Conservation (phyloP, 202 grass and related monocot genomes). For the Setaria viridis region DNA sequence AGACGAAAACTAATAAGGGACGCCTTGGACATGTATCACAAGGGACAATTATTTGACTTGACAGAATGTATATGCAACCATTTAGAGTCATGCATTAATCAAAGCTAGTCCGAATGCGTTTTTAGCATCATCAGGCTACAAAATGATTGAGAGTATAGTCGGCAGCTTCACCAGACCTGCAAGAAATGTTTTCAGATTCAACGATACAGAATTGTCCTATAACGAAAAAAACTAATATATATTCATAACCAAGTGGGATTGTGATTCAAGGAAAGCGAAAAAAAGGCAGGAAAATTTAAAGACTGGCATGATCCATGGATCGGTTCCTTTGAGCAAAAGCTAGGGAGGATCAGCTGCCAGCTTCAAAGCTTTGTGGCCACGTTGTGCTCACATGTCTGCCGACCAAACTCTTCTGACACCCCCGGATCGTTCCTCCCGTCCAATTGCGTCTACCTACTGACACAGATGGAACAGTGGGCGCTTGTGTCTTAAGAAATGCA, state of each 20-base stretch:
- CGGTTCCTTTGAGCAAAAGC: not conserved
- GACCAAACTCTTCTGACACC: not conserved
- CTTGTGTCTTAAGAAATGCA: not conserved
- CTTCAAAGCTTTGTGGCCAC: not conserved
- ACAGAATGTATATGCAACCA: not conserved
- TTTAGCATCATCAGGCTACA: not conserved
- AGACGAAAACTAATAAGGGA: not conserved
- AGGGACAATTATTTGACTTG: slow-evolving; percentile 2
- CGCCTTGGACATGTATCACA: not conserved
- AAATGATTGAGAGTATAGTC: not conserved
- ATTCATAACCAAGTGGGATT: not conserved
- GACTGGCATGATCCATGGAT: not conserved
- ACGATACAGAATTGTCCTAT: not conserved
- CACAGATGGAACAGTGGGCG: not conserved
- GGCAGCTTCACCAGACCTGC: not conserved
- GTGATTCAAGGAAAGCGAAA: not conserved
- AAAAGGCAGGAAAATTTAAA: not conserved
- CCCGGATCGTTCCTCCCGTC: not conserved
- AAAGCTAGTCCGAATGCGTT: too few relatives aligned
- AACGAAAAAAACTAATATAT: not conserved
- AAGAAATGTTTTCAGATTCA: not conserved
- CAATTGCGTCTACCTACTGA: not conserved
- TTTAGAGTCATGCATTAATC: not conserved
- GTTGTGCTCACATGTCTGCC: not conserved
- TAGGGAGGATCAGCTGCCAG: not conserved